Evolutionary conservation across 306 rosid genomes (phyloP).

Genomic region (Benincasa hispida): DNA sequence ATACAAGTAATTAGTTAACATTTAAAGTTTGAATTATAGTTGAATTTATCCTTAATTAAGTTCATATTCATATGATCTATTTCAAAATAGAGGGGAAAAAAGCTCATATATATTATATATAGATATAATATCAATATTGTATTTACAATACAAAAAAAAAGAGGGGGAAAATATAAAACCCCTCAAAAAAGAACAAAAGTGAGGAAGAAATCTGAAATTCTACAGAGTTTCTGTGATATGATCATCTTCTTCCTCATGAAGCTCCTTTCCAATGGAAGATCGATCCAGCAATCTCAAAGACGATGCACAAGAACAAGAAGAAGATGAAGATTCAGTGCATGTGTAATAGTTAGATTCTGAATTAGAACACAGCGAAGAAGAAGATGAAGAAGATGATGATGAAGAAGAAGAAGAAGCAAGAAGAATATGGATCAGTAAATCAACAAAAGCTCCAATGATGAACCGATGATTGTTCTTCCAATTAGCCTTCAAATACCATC

Average conservation of each 20-base stretch:
- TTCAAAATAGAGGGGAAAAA: too few species aligned
- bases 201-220: background rate
- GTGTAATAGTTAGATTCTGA: background rate
- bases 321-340: background rate
- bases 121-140: background rate
- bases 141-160: background rate
- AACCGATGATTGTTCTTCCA: conserved; percentile 55
- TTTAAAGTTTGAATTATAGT: background rate
- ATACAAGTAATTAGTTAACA: background rate
- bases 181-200: background rate
- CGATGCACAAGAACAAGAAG: background rate
- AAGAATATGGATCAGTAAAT: conserved; percentile 31
- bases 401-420: background rate
- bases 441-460: conserved; percentile 67
- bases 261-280: background rate
- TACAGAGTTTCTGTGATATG: background rate
- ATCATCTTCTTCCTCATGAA: background rate
- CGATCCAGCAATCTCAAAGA: background rate
- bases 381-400: background rate
- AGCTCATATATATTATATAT: too few species aligned
- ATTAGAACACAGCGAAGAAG: background rate
- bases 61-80: background rate
- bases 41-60: background rate
- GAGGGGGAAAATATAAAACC: background rate
- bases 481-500: conserved; percentile 59